Evolutionary conservation across 2,329 filamentous ascomycete genomes (phyloP), one percentile per base, ranked within the genome.

Genomic region (Diaporthe helianthi): DNA sequence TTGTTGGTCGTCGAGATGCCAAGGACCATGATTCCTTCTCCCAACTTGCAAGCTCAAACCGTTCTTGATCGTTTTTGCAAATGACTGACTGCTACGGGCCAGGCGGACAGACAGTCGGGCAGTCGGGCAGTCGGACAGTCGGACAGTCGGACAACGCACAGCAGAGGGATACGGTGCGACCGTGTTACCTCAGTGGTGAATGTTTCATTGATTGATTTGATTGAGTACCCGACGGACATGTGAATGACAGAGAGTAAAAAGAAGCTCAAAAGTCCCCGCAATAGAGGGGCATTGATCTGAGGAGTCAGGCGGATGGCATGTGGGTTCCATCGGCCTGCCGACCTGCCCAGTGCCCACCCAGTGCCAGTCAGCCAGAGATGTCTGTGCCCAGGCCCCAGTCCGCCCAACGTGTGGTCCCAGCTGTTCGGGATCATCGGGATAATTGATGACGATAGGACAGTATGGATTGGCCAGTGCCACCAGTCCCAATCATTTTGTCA

Each of bases 391-490:
- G 36, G 13, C 36, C 36, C 13, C n/a, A n/a, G n/a, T n/a, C n/a
- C n/a, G n/a, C n/a, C 36, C 58, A 63, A 36, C 36, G 41, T 46
- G 31, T 67, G 46, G 53, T 19, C n/a, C 58, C 58, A 63, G 58
- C n/a, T 24, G 58, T 44, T 63, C 58, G 58, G 58, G 44, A 63
- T 36, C 58, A 63, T 63, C 44, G 58, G 44, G 58, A 49, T 17
- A 61, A 47, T 63, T 44, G 58, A 36, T 49, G 58, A 41, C 44
- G 58, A 63, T 49, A 36, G 58, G 58, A 47, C 26, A 22, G n/a
- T 17, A 17, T 24, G 10, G 65, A 38, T 22, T 53, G 17, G 63
- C n/a, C 51, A 12, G 46, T 19, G 13, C 33, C 49, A 19, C 46
- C 44, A 12, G 46, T n/a, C 17, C 33, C 49, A 15, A 41, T 67